Conservation (phyloP, 148 eudicot species). For the Suaeda aralocaspica region DNA sequence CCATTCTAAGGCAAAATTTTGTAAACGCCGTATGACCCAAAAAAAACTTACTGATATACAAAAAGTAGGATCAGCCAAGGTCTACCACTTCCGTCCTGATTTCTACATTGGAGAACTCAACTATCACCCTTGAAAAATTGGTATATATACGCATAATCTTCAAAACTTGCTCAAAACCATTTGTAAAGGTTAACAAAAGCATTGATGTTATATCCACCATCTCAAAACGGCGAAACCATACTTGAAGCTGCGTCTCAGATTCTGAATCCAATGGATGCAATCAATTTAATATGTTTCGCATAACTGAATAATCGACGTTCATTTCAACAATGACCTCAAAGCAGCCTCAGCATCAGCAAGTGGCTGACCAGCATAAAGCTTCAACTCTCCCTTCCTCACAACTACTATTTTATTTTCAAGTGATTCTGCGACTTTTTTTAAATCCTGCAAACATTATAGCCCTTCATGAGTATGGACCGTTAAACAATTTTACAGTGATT, state of each 20-base stretch:
- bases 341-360: conserved; percentile 66
- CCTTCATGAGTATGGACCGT: neutral
- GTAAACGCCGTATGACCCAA: too few relatives aligned
- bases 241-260: too few relatives aligned
- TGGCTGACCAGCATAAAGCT: conserved; percentile 88
- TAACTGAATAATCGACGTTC: conserved; percentile 13
- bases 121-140: neutral
- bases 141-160: too few relatives aligned
- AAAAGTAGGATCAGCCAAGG: too few relatives aligned
- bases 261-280: neutral
- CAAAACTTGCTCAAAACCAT: too few relatives aligned
- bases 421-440: conserved; percentile 42
- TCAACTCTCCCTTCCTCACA: conserved; percentile 64
- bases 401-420: conserved; percentile 48
- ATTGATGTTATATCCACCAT: too few relatives aligned
- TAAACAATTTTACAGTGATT: neutral
- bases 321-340: conserved; percentile 44
- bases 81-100: too few relatives aligned
- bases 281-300: neutral
- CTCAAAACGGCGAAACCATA: too few relatives aligned
- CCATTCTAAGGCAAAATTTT: too few relatives aligned
- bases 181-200: too few relatives aligned
- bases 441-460: conserved; percentile 39
- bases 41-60: too few relatives aligned
- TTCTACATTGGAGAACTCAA: neutral